Evolutionary conservation across 228 moss, liverwort and hornwort genomes (phyloP).

Genomic region (Sphagnum magellanicum): DNA sequence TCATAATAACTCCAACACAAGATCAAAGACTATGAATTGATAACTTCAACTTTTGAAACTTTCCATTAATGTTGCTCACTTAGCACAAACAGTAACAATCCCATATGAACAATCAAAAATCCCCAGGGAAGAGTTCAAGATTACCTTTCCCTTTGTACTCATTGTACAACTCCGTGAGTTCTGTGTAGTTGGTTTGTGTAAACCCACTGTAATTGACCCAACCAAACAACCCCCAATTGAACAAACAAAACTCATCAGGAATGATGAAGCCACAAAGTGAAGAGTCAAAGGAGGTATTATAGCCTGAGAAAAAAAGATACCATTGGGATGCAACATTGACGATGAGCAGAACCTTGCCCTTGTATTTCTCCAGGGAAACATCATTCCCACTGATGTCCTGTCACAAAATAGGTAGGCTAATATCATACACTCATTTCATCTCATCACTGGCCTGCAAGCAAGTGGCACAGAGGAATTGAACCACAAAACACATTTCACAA

Average conservation of each 20-base stretch:
- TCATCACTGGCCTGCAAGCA: neutral
- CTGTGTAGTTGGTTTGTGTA: constrained; percentile 51
- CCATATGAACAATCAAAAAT: too few species aligned
- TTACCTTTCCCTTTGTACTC: constrained; percentile 49
- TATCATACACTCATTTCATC: neutral
- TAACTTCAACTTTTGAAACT: too few species aligned
- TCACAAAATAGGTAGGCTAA: neutral
- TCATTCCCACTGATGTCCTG: constrained; percentile 13
- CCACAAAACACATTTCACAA: neutral
- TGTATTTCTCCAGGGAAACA: constrained; percentile 9
- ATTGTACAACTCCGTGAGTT: constrained; percentile 41
- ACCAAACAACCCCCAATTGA: neutral
- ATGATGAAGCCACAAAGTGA: too few species aligned
- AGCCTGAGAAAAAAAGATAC: neutral
- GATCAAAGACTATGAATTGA: too few species aligned
- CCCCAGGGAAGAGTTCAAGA: too few species aligned
- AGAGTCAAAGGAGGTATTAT: too few species aligned
- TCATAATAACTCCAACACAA: too few species aligned
- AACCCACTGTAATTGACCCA: constrained; percentile 26
- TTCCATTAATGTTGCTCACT: too few species aligned
- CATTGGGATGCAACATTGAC: constrained; percentile 17
- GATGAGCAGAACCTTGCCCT: constrained; percentile 9
- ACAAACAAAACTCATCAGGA: neutral
- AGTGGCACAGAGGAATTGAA: neutral
- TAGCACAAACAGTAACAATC: too few species aligned